Conservation (phyloP, 768 basidiomycete species). For the Paxillus ammoniavirescens region DNA sequence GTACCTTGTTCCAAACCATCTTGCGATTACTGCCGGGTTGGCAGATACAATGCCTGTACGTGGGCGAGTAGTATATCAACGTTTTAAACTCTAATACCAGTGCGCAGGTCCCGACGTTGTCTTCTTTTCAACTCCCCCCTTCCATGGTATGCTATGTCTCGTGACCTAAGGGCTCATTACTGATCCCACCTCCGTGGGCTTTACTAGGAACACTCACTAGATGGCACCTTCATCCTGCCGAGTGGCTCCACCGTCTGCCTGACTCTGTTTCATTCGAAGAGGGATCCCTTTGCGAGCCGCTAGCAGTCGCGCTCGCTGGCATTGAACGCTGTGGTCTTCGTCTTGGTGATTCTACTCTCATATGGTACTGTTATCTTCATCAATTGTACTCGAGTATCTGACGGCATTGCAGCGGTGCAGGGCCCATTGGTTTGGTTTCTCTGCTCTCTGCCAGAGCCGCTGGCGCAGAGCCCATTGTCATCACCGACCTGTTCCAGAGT, state of each 20-base stretch:
- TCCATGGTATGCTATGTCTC: conserved; percentile 44
- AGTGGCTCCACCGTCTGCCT: conserved; percentile 67
- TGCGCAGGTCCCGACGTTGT: conserved; percentile 42
- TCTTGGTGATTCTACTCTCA: conserved; percentile 60
- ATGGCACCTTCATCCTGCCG: conserved; percentile 66
- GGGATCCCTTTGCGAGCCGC: conserved; percentile 64
- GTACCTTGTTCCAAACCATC: conserved; percentile 62
- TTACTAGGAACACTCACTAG: conserved; percentile 56
- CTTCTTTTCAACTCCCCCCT: conserved; percentile 72
- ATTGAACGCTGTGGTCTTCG: conserved; percentile 63
- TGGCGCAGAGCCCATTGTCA: conserved; percentile 67
- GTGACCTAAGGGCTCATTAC: background rate
- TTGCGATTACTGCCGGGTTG: conserved; percentile 62
- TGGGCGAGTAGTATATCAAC: background rate
- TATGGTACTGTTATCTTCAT: conserved; percentile 44
- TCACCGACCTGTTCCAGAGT: conserved; percentile 64
- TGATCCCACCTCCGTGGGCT: background rate
- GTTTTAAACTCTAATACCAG: background rate
- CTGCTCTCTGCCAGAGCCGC: conserved; percentile 65
- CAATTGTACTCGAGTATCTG: conserved; percentile 7
- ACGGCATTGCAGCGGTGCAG: conserved; percentile 49
- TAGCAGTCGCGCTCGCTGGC: conserved; percentile 66
- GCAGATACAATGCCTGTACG: conserved; percentile 61
- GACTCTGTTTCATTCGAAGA: conserved; percentile 64
- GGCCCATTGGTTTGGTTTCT: conserved; percentile 63